Conservation (phyloP, 331 rosid species). For the Rhamnella rubrinervis region DNA sequence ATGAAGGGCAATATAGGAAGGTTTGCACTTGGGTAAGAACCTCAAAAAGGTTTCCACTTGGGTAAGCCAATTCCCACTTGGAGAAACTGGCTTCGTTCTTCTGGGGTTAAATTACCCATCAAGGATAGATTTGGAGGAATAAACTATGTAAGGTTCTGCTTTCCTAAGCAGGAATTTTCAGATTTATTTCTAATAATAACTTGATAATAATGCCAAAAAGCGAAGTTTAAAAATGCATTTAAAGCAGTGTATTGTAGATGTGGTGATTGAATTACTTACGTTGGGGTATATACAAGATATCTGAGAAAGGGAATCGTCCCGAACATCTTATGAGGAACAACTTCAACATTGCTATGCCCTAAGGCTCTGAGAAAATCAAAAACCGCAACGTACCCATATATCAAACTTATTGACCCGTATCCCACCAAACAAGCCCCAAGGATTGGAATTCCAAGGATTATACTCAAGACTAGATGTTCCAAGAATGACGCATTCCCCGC, state of each 20-base stretch:
- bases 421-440: slow-evolving; percentile 59
- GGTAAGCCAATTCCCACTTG: too few relatives aligned
- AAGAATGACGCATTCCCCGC: slow-evolving; percentile 73
- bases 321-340: slow-evolving; percentile 52
- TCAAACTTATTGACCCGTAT: slow-evolving; percentile 59
- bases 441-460: slow-evolving; percentile 65
- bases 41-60: too few relatives aligned
- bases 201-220: neutral
- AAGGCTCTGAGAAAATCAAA: slow-evolving; percentile 81
- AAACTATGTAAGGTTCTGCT: too few relatives aligned
- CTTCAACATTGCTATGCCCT: slow-evolving; percentile 82
- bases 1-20: too few relatives aligned
- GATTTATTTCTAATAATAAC: neutral
- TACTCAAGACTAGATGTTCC: slow-evolving; percentile 60
- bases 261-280: slow-evolving; percentile 47
- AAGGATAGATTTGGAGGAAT: too few relatives aligned
- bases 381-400: slow-evolving; percentile 50
- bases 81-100: neutral
- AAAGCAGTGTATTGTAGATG: neutral
- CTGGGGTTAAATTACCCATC: too few relatives aligned
- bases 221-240: neutral
- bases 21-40: too few relatives aligned
- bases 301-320: slow-evolving; percentile 54
- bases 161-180: too few relatives aligned
- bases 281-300: slow-evolving; percentile 78